A percentile compares a stretch with the other conserved stretches of the same genome.
phyloP scores from a whole-genome alignment of 495 filamentous ascomycete species.

The Letharia columbiana region DNA sequence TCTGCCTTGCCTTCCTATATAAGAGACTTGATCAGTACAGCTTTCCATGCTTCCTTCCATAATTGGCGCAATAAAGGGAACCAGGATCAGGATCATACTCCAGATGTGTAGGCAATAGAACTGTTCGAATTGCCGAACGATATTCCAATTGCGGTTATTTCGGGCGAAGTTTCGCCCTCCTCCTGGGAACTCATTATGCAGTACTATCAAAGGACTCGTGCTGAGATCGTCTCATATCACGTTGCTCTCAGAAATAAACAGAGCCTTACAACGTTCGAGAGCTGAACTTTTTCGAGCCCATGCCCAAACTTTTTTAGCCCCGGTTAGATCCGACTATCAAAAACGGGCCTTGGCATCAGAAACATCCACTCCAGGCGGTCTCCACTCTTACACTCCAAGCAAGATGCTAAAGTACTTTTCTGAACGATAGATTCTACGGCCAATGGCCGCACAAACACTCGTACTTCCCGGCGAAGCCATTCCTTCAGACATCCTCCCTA shows the following conservation, averaged over 20 bases:
- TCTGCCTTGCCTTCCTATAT: conserved; percentile 81
- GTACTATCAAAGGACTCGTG: too few relatives aligned
- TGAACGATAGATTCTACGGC: background rate
- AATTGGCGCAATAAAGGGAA: background rate
- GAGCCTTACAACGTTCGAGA: background rate
- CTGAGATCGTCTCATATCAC: background rate
- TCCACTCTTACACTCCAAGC: background rate
- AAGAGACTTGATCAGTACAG: background rate
- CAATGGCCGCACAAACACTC: conserved; percentile 40
- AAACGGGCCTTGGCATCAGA: conserved; percentile 2
- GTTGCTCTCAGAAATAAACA: background rate
- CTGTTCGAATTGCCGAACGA: conserved; percentile 97
- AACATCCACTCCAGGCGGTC: background rate
- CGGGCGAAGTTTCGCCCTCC: conserved; percentile 12
- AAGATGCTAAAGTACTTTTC: background rate
- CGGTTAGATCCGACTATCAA: conserved; percentile 23
- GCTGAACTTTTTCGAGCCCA: conserved; percentile 1
- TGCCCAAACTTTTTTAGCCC: conserved; percentile 19
- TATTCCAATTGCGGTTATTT: conserved; percentile 68
- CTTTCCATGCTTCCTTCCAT: background rate
- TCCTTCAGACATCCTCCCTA: conserved; percentile 47
- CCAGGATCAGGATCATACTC: conserved; percentile 36
- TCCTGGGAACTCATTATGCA: conserved; percentile 3
- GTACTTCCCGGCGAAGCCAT: conserved; percentile 76
- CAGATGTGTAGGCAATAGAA: conserved; percentile 80